Base-by-base conservation (phyloP, 768 basidiomycete species). In the Leccinum subgranulosum region DNA sequence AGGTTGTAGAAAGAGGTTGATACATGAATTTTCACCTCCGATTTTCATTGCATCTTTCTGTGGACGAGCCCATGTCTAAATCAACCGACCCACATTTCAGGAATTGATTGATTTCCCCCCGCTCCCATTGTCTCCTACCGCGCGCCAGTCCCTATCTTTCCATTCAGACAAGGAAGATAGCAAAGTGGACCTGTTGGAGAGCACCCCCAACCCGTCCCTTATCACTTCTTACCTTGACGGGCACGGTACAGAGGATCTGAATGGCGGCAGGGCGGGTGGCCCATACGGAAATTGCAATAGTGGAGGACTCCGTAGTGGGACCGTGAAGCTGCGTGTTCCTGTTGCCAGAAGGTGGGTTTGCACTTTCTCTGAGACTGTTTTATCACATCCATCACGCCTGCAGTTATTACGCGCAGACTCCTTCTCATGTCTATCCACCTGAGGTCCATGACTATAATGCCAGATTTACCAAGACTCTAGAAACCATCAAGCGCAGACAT, bases 391-490 rank as follows among this genome's bases (percentile, higher is more conserved):
- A 21, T 49, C 51, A 6, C 21, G 10, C 27, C 34, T 62, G 34
- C 69, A 93, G 92, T 73, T 97, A 95, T 74, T 96, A 93, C 69
- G 90, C 93, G 10, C 85, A 87, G 63, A 85, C 88, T 0, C 78
- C 79, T 19, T 76, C 79, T 61, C 79, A 87, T 45, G 73, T 79
- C 23, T 97, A 93, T 83, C 97, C 96, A 4, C 97, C 96, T 0
- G 91, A 96, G 67, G 84, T 99, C 0, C 87, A 87, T 63, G 94
- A 96, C 63, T 97, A 93, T 77, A 98, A 98, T 73, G 83, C 84
- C 25, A 80, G 84, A 8, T 98, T 99, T 77, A 99, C 97, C 5
- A 87, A 87, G 63, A 73, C 85, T 34, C 80, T 98, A 9, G 88
- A 95, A 48, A 77, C 84, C 23, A 95, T 99, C 79, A 99, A 99